Evolutionary conservation across 345 rosid genomes (phyloP).

Genomic region (Aquilaria malaccensis): DNA sequence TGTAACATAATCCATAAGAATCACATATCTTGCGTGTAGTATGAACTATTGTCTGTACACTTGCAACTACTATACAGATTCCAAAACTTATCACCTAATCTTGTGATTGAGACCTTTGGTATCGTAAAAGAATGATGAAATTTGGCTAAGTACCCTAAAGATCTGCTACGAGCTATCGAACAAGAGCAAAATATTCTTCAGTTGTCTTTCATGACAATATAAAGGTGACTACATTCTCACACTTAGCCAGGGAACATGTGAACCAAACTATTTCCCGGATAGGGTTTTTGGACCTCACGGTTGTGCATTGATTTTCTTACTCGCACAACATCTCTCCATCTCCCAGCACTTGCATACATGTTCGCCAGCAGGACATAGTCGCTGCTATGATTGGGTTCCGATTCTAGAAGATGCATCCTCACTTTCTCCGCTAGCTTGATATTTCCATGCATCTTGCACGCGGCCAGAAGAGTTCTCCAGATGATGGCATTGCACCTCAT

Average conservation of each 20-base stretch:
- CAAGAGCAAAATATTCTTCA: no score
- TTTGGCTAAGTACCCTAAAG: no score
- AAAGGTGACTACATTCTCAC: neutral
- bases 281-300: slow-evolving; percentile 21
- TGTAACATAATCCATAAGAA: neutral
- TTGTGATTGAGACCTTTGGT: no score
- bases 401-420: slow-evolving; percentile 17
- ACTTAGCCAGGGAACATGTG: neutral
- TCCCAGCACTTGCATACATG: slow-evolving; percentile 27
- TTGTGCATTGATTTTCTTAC: slow-evolving; percentile 27
- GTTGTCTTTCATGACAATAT: neutral
- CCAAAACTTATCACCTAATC: no score
- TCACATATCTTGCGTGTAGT: no score
- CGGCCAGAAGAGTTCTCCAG: slow-evolving; percentile 35
- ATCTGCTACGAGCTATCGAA: no score
- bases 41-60: no score
- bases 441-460: slow-evolving; percentile 29
- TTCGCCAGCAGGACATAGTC: slow-evolving; percentile 33
- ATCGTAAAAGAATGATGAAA: no score
- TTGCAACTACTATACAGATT: no score
- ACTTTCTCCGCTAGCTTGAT: slow-evolving; percentile 28
- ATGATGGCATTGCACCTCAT: slow-evolving; percentile 24
- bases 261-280: slow-evolving; percentile 30
- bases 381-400: slow-evolving; percentile 34
- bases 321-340: slow-evolving; percentile 23